phyloP scores from a whole-genome alignment of 495 filamentous ascomycete species.

The Cryomyces minteri region DNA sequence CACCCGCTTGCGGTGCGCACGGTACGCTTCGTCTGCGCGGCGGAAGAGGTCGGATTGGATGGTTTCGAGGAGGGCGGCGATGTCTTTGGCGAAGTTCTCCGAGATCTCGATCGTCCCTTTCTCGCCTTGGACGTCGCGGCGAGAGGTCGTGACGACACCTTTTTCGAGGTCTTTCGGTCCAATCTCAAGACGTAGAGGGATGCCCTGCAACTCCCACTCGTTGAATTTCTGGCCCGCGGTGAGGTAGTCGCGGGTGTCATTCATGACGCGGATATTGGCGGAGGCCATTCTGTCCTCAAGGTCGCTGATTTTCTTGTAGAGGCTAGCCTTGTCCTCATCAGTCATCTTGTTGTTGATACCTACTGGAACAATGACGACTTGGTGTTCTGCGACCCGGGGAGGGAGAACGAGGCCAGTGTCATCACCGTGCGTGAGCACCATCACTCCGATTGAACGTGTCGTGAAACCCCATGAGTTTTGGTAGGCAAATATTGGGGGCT shows the following conservation, averaged over 20 bases:
- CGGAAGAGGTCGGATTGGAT: constrained; percentile 79
- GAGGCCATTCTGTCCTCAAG: constrained; percentile 33
- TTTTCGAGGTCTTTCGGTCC: constrained; percentile 83
- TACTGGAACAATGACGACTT: constrained; percentile 81
- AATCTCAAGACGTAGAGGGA: constrained; percentile 84
- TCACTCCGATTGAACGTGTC: constrained; percentile 87
- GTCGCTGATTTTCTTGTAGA: constrained; percentile 51
- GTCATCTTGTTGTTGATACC: constrained; percentile 74
- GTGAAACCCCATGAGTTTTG: constrained; percentile 98
- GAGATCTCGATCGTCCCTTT: constrained; percentile 58
- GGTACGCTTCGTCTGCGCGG: constrained; percentile 60
- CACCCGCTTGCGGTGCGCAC: constrained; percentile 58
- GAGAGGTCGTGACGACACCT: constrained; percentile 60
- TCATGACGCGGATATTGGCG: constrained; percentile 30
- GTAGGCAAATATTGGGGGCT: constrained; percentile 63
- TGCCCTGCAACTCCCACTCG: constrained; percentile 89
- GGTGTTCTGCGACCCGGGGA: constrained; percentile 69
- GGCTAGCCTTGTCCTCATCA: constrained; percentile 52
- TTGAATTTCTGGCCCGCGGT: constrained; percentile 96
- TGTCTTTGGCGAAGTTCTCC: constrained; percentile 32
- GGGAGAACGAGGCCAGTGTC: constrained; percentile 86
- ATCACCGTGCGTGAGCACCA: constrained; percentile 95
- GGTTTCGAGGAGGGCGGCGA: constrained; percentile 66
- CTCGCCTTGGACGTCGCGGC: constrained; percentile 63
- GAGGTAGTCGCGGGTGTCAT: constrained; percentile 69